Evolutionary conservation across 2,329 filamentous ascomycete genomes (phyloP), one percentile per base, ranked within the genome.

Genomic region (Didymella glomerata): DNA sequence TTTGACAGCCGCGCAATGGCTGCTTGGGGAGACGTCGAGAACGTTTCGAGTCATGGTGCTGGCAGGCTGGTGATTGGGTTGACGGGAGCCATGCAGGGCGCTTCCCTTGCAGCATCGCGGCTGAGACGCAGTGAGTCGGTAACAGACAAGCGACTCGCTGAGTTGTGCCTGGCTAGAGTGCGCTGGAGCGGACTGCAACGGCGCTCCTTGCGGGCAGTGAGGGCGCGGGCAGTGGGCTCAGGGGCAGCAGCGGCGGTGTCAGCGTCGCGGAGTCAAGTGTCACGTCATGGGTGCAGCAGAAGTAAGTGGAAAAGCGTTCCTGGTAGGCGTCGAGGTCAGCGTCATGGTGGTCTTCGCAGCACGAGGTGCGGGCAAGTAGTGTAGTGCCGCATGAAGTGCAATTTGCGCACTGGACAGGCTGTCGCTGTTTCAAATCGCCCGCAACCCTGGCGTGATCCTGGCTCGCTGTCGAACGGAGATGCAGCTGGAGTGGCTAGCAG

Each of bases 121-220:
- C 62, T 67, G 63, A 66, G 65, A 68, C 63, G 63, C 34, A n/a
- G n/a, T n/a, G n/a, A n/a, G n/a, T n/a, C n/a, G 51, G 41, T 49
- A 50, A 58, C 53, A 42, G 51, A 46, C 57, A 47, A 49, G 54
- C 38, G 54, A 48, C n/a, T 54, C 44, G 50, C 14, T 53, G 44
- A 40, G 22, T 20, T 32, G 22, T 47, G 48, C n/a, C 42, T 57
- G 42, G 54, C 54, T 22, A 28, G 20, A 34, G 42, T 13, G 44
- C 54, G 22, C 10, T n/a, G 24, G 20, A 18, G 16, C 28, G 38
- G 28, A 32, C 27, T 27, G 49, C 49, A 44, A 34, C 27, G 50
- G 42, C 20, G 25, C 48, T 48, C 41, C 54, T 51, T 48, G 48
- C 54, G 32, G 41, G 27, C 41, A 40, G 44, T 7, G 42, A 50